phyloP scores from a whole-genome alignment of 2,329 filamentous ascomycete species.

The Penicillium sp. region DNA sequence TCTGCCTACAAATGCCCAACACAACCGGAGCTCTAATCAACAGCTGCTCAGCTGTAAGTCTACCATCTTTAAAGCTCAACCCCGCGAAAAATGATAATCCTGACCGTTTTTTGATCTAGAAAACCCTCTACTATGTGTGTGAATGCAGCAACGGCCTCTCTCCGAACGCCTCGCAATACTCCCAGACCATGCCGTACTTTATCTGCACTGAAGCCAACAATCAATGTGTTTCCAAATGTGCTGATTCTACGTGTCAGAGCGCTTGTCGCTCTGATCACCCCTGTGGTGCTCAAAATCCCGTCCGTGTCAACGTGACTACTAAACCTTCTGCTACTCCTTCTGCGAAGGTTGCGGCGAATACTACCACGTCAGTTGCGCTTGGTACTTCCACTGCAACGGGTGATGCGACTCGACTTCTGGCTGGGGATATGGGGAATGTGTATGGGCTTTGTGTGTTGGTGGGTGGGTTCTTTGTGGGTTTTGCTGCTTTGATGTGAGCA shows the following conservation, averaged over 20 bases:
- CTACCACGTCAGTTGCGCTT: constrained; percentile 31
- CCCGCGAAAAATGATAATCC: neutral
- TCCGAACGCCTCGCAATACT: constrained; percentile 63
- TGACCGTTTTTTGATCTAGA: constrained; percentile 19
- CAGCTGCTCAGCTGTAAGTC: constrained; percentile 41
- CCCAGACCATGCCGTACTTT: constrained; percentile 63
- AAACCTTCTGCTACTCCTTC: constrained; percentile 25
- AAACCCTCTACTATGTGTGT: constrained; percentile 56
- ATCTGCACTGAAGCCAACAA: constrained; percentile 59
- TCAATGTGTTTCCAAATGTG: constrained; percentile 56
- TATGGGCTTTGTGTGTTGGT: constrained; percentile 59
- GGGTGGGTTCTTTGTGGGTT: constrained; percentile 58
- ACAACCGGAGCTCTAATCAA: constrained; percentile 39
- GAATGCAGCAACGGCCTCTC: constrained; percentile 54
- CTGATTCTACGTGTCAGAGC: constrained; percentile 50
- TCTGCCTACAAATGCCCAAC: constrained; percentile 44
- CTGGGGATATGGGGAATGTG: constrained; percentile 55
- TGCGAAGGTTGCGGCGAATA: constrained; percentile 41
- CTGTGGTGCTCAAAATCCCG: constrained; percentile 62
- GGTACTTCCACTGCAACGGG: constrained; percentile 22
- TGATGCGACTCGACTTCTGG: constrained; percentile 29
- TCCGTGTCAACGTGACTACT: constrained; percentile 53
- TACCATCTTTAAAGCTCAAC: neutral
- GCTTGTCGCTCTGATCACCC: constrained; percentile 56
- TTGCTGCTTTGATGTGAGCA: constrained; percentile 53